Evolutionary conservation across 805 yeast genomes (phyloP), one percentile per base, ranked within the genome.

Genomic region (Candida parachauliodes): DNA sequence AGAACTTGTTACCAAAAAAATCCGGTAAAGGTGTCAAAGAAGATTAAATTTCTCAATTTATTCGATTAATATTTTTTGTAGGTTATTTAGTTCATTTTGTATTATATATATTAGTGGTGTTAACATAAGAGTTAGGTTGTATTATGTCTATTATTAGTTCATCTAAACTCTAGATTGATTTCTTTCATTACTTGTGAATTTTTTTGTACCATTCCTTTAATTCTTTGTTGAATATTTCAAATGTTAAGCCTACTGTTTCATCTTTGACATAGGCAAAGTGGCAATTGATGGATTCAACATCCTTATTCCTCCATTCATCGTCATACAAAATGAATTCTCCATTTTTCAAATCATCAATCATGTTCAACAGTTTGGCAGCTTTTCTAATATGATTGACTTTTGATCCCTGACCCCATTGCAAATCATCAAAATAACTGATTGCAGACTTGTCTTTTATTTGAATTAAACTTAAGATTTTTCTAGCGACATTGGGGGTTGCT

Each of bases 271-370:
- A 74, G 11, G 77, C 76, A 57, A 88, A 88, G 36, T 75, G 72
- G 19, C 86, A 87, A 3, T 88, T 88, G 11, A 83, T 68, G 17
- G 57, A 49, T 50, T 77, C 82, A 3, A 88, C 95, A 48, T 88
- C 96, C 43, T 62, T 71, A 52, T 88, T 88, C 45, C 96, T 69
- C 39, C 61, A 50, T 57, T 88, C 96, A 55, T 88, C 96, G 53
- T 88, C 96, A 50, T 77, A 88, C 39, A 84, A 49, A 14, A 76
- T 65, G 33, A 66, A 56, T 17, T 53, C 48, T 1, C 70, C 68
- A 6, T 47, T 37, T 14, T 42, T 36, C 63, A 85, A 70, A 27
- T 80, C 80, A 4, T 58, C 45, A 17, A 65, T 65, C 8, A 77
- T 58, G 10, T 70, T 69, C 14, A 81, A 59, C 9, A 68, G 69